A percentile compares a stretch with the other conserved stretches of the same genome.
Conservation (phyloP, 257 asterid species). For the Leonotis leonurus region DNA sequence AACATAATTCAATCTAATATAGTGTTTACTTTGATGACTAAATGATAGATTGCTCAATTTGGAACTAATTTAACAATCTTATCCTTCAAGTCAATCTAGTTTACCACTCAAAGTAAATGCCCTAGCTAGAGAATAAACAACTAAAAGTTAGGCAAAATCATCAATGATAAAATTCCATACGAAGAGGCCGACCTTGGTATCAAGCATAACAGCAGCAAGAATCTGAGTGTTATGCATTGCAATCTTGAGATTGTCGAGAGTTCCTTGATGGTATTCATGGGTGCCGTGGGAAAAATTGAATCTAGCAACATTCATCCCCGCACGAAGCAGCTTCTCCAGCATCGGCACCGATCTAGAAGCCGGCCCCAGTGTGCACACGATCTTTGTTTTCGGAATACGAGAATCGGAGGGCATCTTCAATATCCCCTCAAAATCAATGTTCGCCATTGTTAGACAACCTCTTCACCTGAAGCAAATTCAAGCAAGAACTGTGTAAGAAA, state of each 20-base stretch:
- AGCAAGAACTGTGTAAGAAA: no score
- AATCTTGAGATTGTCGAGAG: constrained; percentile 50
- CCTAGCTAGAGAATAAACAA: not conserved
- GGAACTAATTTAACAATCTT: no score
- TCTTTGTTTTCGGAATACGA: constrained; percentile 73
- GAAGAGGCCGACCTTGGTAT: constrained; percentile 51
- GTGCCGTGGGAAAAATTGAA: constrained; percentile 90
- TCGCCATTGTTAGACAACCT: constrained; percentile 34
- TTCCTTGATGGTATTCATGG: constrained; percentile 78
- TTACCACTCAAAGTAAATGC: no score
- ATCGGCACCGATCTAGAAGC: constrained; percentile 69
- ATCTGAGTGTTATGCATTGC: constrained; percentile 69
- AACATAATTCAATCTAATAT: no score
- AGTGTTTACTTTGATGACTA: no score
- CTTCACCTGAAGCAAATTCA: not conserved
- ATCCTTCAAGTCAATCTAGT: no score
- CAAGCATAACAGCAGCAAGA: constrained; percentile 85
- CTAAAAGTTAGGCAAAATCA: not conserved
- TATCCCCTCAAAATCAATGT: constrained; percentile 55
- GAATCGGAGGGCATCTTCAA: constrained; percentile 47
- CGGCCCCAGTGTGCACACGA: constrained; percentile 84
- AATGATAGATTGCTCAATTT: no score
- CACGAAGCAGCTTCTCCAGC: constrained; percentile 73
- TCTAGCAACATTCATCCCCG: constrained; percentile 89
- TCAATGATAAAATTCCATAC: not conserved